Evolutionary conservation across 2,329 filamentous ascomycete genomes (phyloP).

Genomic region (Calonectria pauciramosa): DNA sequence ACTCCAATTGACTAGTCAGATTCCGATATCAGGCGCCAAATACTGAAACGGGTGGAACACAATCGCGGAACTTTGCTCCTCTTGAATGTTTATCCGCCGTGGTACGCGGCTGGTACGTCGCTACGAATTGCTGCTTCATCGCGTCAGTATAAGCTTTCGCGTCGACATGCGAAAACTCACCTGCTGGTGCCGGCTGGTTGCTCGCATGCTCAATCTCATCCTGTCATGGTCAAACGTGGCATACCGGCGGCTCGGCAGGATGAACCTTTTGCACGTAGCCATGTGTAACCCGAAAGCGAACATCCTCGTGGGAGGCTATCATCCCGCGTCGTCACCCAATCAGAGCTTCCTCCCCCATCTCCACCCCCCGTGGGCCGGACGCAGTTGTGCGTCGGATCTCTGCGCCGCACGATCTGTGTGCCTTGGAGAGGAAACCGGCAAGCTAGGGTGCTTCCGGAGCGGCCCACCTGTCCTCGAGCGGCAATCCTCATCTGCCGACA

Average conservation of each 20-base stretch:
- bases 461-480: not conserved
- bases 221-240: not conserved
- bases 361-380: not conserved
- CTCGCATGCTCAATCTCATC: not conserved
- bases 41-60: not conserved
- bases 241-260: not conserved
- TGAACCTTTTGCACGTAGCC: not conserved
- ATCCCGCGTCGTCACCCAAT: not conserved
- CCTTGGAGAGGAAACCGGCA: not conserved
- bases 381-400: not conserved
- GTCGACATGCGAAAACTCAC: not conserved
- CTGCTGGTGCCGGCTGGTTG: too few species aligned
- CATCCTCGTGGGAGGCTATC: too few species aligned
- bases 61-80: too few species aligned
- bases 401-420: not conserved
- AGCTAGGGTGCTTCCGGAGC: not conserved
- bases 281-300: too few species aligned
- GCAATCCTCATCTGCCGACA: not conserved
- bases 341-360: not conserved
- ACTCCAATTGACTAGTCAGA: not conserved
- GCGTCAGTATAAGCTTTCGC: not conserved
- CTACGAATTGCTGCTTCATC: not conserved
- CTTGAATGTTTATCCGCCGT: not conserved
- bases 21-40: not conserved
- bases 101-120: too few species aligned